Evolutionary conservation across 495 filamentous ascomycete species (phyloP).

Genomic region (Neurospora sp.): DNA sequence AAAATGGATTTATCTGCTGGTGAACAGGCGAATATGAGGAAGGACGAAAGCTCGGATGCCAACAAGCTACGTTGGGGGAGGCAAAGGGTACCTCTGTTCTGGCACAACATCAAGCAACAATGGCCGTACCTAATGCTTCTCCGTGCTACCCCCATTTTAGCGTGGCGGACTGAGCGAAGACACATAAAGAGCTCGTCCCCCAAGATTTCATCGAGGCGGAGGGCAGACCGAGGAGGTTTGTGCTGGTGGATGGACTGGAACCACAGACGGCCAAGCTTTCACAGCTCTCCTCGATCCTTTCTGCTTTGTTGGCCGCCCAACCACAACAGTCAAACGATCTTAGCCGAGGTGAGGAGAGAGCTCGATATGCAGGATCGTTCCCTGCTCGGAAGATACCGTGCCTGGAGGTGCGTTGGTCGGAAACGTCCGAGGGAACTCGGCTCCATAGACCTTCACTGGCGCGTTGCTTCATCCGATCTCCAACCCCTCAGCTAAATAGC

Average conservation of each 20-base stretch:
- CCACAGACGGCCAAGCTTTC: neutral
- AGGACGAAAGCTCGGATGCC: neutral
- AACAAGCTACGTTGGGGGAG: neutral
- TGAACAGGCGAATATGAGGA: neutral
- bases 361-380: neutral
- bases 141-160: neutral
- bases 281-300: neutral
- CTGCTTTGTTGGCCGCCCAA: neutral
- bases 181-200: neutral
- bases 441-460: neutral
- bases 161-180: neutral
- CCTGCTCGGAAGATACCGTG: neutral
- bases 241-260: neutral
- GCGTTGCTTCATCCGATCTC: neutral
- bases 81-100: neutral
- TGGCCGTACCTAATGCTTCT: neutral
- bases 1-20: neutral
- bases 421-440: neutral
- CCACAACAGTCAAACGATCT: neutral
- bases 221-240: neutral
- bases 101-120: neutral
- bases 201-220: neutral
- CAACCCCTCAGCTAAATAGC: neutral
- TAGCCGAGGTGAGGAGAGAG: neutral
- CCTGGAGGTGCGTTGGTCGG: neutral